A percentile compares a stretch with the other conserved stretches of the same genome.
These are phyloP conservation scores for Fusarium redolens DNA, from an alignment of 2,329 filamentous ascomycete species.

Conservation along the genomic window DNA sequence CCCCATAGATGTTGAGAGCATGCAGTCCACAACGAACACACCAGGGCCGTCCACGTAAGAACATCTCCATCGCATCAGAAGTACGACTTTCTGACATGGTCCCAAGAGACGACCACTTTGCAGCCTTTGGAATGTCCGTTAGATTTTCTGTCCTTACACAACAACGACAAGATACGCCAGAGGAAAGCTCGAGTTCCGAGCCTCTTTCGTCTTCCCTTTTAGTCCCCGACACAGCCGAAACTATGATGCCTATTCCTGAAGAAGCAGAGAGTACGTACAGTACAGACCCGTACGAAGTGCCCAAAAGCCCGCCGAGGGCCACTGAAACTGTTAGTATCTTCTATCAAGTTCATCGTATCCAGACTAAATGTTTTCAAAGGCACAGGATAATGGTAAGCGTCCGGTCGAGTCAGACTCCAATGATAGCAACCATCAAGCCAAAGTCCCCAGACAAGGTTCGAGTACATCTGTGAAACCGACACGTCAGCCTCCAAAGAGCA, in stretches of 20 bases:
- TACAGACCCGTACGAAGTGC: not conserved
- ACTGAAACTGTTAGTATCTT: not conserved
- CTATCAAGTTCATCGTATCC: too few relatives aligned
- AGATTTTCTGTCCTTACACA: not conserved
- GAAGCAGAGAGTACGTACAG: not conserved
- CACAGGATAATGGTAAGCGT: not conserved
- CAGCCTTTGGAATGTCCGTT: too few relatives aligned
- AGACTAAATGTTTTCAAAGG: not conserved
- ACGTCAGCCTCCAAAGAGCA: not conserved
- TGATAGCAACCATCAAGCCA: not conserved
- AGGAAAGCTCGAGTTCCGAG: not conserved
- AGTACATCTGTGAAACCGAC: not conserved
- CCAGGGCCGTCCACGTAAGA: not conserved
- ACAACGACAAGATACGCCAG: not conserved
- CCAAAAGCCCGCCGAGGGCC: not conserved
- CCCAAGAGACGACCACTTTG: not conserved
- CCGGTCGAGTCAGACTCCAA: not conserved
- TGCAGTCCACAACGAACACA: not conserved
- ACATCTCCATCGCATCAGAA: not conserved
- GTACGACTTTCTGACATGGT: not conserved
- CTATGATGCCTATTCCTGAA: not conserved
- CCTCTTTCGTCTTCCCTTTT: not conserved
- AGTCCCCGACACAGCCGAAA: not conserved
- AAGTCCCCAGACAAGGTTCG: not conserved
- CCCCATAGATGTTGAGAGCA: slow-evolving; percentile 15